A percentile compares a stretch with the other conserved stretches of the same genome.
Conservation (phyloP, 257 asterid species). For the Verbena officinalis region DNA sequence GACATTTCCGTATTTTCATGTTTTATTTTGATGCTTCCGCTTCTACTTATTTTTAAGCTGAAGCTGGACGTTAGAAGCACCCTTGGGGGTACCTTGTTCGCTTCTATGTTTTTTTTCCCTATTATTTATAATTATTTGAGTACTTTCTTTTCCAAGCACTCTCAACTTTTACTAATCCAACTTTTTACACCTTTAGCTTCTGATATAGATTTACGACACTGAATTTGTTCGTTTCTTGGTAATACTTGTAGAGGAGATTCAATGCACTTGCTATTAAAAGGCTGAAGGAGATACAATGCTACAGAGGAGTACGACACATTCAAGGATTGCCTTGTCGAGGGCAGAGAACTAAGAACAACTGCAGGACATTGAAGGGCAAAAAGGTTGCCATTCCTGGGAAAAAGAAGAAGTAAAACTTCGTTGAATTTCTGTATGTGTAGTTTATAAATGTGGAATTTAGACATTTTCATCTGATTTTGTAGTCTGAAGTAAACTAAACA, state of each 20-base stretch:
- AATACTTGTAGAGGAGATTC: slow-evolving; percentile 71
- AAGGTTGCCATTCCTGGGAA: slow-evolving; percentile 85
- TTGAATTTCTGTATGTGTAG: slow-evolving; percentile 24
- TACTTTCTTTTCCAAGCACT: too few relatives aligned
- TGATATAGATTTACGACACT: background rate
- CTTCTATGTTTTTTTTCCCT: too few relatives aligned
- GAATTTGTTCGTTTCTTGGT: slow-evolving; percentile 11
- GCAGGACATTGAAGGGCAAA: slow-evolving; percentile 94
- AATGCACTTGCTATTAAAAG: slow-evolving; percentile 84
- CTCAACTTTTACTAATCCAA: too few relatives aligned
- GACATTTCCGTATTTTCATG: background rate
- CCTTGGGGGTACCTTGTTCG: too few relatives aligned
- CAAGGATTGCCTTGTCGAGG: slow-evolving; percentile 97
- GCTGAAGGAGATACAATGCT: slow-evolving; percentile 94
- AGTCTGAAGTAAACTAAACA: background rate
- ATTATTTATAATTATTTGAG: too few relatives aligned
- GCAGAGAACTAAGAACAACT: slow-evolving; percentile 90
- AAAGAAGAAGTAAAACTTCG: slow-evolving; percentile 58
- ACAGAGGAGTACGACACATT: slow-evolving; percentile 87
- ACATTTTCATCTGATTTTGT: slow-evolving; percentile 23
- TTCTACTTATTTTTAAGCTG: too few relatives aligned
- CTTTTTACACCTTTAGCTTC: too few relatives aligned
- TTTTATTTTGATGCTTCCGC: too few relatives aligned
- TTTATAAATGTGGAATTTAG: slow-evolving; percentile 16
- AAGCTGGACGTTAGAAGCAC: too few relatives aligned